Conservation (phyloP, 2,329 filamentous ascomycete species). For the Purpureocillium takamizusanense region DNA sequence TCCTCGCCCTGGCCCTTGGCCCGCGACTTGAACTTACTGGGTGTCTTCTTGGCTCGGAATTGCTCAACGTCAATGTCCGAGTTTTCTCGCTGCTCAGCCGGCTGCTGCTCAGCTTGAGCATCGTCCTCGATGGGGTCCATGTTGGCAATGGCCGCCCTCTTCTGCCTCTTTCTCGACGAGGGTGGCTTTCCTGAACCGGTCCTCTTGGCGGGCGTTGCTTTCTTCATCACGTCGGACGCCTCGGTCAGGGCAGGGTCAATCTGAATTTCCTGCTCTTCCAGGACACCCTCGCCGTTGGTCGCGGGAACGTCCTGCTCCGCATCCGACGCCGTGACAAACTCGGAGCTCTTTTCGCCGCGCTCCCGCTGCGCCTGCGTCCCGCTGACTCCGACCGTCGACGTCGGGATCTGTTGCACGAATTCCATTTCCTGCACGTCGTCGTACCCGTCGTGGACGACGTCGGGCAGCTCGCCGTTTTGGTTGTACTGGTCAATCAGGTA, state of each 20-base stretch:
- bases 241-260: conserved; percentile 21
- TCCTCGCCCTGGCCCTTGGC: conserved; percentile 4
- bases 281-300: conserved; percentile 8
- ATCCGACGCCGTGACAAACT: conserved; percentile 21
- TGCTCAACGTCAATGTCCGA: conserved; percentile 17
- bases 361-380: background rate
- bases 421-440: conserved; percentile 23
- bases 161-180: conserved; percentile 12
- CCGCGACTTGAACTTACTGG: conserved; percentile 17
- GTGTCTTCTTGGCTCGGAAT: conserved; percentile 16
- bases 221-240: conserved; percentile 11
- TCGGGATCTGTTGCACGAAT: conserved; percentile 15
- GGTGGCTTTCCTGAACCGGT: conserved; percentile 12
- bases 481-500: conserved; percentile 24
- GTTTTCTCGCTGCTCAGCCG: conserved; percentile 9
- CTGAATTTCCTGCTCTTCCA: conserved; percentile 17
- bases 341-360: conserved; percentile 10
- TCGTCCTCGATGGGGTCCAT: conserved; percentile 23
- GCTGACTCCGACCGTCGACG: background rate
- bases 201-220: conserved; percentile 16
- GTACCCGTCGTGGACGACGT: conserved; percentile 18
- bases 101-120: conserved; percentile 6
- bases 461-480: conserved; percentile 22
- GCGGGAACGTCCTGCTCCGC: conserved; percentile 12
- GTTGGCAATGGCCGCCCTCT: conserved; percentile 12